phyloP scores from a whole-genome alignment of 495 filamentous ascomycete species.

The Penicilliopsis zonata region DNA sequence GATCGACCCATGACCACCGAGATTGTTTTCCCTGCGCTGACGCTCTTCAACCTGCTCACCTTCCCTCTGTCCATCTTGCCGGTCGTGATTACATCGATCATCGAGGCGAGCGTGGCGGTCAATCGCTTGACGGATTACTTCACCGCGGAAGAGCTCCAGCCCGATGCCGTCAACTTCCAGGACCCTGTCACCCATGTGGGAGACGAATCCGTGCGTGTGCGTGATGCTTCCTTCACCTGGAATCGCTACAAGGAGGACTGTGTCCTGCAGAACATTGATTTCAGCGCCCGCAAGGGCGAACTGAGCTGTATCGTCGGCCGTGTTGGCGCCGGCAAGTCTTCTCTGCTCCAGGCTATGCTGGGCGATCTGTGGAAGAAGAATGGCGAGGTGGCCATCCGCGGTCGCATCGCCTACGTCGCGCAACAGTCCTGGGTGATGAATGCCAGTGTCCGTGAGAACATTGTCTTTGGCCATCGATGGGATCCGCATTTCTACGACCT shows the following conservation, averaged over 20 bases:
- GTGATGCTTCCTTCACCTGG: slow-evolving; percentile 89
- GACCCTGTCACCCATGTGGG: slow-evolving; percentile 57
- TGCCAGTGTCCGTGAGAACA: slow-evolving; percentile 90
- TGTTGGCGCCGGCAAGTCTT: slow-evolving; percentile 91
- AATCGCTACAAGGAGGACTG: slow-evolving; percentile 56
- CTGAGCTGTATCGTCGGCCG: slow-evolving; percentile 89
- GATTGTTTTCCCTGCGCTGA: slow-evolving; percentile 90
- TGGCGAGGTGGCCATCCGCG: slow-evolving; percentile 73
- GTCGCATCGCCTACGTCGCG: slow-evolving; percentile 77
- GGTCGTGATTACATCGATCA: slow-evolving; percentile 94
- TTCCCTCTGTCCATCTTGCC: slow-evolving; percentile 92
- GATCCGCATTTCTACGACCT: slow-evolving; percentile 91
- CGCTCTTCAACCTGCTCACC: slow-evolving; percentile 84
- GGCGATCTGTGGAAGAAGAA: slow-evolving; percentile 86
- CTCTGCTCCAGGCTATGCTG: slow-evolving; percentile 72
- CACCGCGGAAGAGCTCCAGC: slow-evolving; percentile 78
- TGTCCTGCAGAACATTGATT: slow-evolving; percentile 66
- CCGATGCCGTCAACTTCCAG: slow-evolving; percentile 62
- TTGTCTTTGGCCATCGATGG: slow-evolving; percentile 91
- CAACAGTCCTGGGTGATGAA: slow-evolving; percentile 98
- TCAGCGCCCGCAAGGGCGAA: slow-evolving; percentile 80
- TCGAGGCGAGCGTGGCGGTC: slow-evolving; percentile 91
- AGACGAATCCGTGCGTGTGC: slow-evolving; percentile 74
- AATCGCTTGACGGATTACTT: slow-evolving; percentile 78
- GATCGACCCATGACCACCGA: slow-evolving; percentile 77